Evolutionary conservation across 345 rosid genomes (phyloP), one percentile per base, ranked within the genome.

Genomic region (Eucalyptus marginata): DNA sequence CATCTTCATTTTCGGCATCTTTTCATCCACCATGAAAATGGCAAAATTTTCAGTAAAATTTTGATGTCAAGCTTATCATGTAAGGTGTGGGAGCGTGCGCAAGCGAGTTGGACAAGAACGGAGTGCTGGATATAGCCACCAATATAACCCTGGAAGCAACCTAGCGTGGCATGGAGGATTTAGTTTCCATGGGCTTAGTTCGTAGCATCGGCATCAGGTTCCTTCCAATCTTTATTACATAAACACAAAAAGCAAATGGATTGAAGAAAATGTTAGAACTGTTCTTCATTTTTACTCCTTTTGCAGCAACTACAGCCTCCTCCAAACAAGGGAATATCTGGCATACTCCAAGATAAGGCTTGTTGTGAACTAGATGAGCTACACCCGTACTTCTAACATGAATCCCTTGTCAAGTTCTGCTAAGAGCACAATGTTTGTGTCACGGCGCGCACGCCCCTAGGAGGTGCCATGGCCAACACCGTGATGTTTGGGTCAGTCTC

Each of bases 271-370:
- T 5, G 27, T 22, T 54, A 54, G 4, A 54, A 54, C 24, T 22
- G 12, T 54, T 22, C 8, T 54, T 54, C 25, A 12, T 54, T 20
- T 7, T 62, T 62, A 62, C 71, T 13, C 33, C 33, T 29, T 83
- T 83, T 46, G 33, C 97, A 97, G 99, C 94, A 96, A 97, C 93
- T 97, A 92, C 81, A 98, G 96, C 85, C 91, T 97, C 87, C 96
- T 94, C 92, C 92, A 96, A 50, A 94, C 99, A 5, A 95, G 99
- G 90, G 99, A 96, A 89, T 96, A 97, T 94, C 88, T 97, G 86
- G 97, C 99, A 43, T 96, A 96, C 93, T 94, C 98, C 86, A 96
- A 96, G 90, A 93, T 97, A 91, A 97, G 96, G 91, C 99, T 99
- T 25, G 97, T 95, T 24, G 99, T 96, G 87, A 97, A 97, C 92